Base-by-base conservation (phyloP, 495 filamentous ascomycete species). In the Neurospora sp. region DNA sequence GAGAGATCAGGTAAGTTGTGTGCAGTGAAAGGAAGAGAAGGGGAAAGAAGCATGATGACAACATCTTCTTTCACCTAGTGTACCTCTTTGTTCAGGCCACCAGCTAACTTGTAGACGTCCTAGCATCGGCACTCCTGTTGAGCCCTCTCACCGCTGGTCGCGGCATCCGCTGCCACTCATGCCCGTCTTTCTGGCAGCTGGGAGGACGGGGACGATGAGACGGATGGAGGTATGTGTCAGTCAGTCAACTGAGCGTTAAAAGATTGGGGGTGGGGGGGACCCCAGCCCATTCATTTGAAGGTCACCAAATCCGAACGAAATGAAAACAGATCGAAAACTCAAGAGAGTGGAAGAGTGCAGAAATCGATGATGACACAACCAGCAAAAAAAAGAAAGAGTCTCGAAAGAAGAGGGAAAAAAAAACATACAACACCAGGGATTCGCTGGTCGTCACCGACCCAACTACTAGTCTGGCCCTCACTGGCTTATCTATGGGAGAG, bases 381-480 rank as follows among this genome's bases (percentile, higher is more conserved):
- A 42, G 41, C 41, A 17, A 42, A 42, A 42, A 31, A 17, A 42
- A 42, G 40, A 16, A 17, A 17, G 1, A 17, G 40, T 14, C 14
- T 17, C 3, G 10, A 16, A 16, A 35, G 76, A 48, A 74, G 31
- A 31, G 31, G 31, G 4, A 78, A 76, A 71, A 27, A 79, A 79
- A 78, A 77, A 81, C 79, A 80, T 83, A 83, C 81, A 83, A 79
- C 82, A 83, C 81, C 78, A 73, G 76, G 81, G 77, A 82, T 82
- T 82, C 81, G 68, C 76, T 77, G 73, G 74, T 79, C 72, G 79
- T 80, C 75, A 81, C 77, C 81, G 77, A 83, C 82, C 82, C 81
- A 81, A 82, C 79, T 85, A 83, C 83, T 84, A 76, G 74, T 81
- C 78, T 71, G 74, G 79, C 79, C 69, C 76, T 79, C 73, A 73